Evolutionary conservation across 805 yeast species (phyloP).

Genomic region (Kregervanrija delftensis): DNA sequence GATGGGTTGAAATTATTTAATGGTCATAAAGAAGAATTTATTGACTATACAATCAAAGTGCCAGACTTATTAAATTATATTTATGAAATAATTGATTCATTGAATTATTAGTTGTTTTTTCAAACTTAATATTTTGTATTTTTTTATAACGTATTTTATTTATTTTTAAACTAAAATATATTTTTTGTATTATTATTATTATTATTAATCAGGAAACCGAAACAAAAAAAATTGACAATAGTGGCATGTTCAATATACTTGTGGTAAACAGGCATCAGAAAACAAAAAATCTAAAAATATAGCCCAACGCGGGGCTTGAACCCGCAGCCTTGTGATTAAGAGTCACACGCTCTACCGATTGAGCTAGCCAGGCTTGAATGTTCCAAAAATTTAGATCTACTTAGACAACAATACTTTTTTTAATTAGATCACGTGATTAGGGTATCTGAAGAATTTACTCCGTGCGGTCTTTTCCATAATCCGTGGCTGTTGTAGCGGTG

Average conservation of each 20-base stretch:
- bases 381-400: too few species aligned
- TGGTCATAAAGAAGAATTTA: conserved; percentile 25
- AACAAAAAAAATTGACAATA: too few species aligned
- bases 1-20: conserved; percentile 28
- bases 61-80: conserved; percentile 28
- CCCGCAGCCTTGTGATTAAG: conserved; percentile 12
- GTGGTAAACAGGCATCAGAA: background rate
- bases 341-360: conserved; percentile 16
- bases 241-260: background rate
- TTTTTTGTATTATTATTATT: background rate
- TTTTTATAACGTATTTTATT: background rate
- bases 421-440: too few species aligned
- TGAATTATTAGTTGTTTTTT: background rate
- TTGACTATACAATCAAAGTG: conserved; percentile 27
- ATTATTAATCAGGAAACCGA: background rate
- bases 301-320: conserved; percentile 16
- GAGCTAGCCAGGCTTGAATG: conserved; percentile 12
- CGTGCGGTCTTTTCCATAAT: too few species aligned
- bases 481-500: too few species aligned
- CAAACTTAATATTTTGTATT: background rate
- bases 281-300: background rate
- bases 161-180: background rate
- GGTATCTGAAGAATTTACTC: too few species aligned
- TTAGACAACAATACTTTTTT: too few species aligned
- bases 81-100: conserved; percentile 12